Conservation (phyloP, 2,329 filamentous ascomycete genomes). For the Cercospora citrullina region DNA sequence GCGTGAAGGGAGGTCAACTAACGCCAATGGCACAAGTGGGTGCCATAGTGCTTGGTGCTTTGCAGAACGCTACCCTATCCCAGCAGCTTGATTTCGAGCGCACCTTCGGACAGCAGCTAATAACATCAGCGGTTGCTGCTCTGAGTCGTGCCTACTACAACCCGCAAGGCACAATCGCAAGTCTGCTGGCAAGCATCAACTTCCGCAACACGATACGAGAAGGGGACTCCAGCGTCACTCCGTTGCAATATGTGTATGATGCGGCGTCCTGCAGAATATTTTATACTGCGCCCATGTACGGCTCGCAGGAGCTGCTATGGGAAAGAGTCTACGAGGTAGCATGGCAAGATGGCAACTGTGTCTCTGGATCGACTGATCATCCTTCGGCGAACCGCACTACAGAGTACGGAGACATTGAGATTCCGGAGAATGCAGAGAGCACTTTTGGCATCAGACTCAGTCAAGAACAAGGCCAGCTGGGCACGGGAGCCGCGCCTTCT, state of each 20-base stretch:
- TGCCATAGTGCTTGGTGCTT: not conserved
- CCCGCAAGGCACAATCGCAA: not conserved
- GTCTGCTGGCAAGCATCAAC: conserved; percentile 38
- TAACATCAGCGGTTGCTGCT: conserved; percentile 6
- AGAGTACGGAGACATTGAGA: conserved; percentile 1
- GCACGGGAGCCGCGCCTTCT: not conserved
- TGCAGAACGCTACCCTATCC: not conserved
- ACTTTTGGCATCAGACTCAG: conserved; percentile 1
- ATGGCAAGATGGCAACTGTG: conserved; percentile 33
- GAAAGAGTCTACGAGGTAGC: conserved; percentile 40
- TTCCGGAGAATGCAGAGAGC: conserved; percentile 4
- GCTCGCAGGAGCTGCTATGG: conserved; percentile 42
- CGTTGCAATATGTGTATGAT: conserved; percentile 46
- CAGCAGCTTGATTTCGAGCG: conserved; percentile 4
- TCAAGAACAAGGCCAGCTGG: not conserved
- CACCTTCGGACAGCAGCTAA: not conserved
- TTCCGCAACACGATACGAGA: conserved; percentile 40
- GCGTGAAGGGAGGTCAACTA: conserved; percentile 44
- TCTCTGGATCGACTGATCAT: conserved; percentile 27
- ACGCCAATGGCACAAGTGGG: conserved; percentile 21
- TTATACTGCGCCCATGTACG: conserved; percentile 42
- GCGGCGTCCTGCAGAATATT: conserved; percentile 45
- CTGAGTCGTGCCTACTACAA: conserved; percentile 7
- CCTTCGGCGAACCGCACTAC: conserved; percentile 15
- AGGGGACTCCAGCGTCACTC: conserved; percentile 35